phyloP scores from a whole-genome alignment of 2,329 filamentous ascomycete species.

The Fusarium buharicum region DNA sequence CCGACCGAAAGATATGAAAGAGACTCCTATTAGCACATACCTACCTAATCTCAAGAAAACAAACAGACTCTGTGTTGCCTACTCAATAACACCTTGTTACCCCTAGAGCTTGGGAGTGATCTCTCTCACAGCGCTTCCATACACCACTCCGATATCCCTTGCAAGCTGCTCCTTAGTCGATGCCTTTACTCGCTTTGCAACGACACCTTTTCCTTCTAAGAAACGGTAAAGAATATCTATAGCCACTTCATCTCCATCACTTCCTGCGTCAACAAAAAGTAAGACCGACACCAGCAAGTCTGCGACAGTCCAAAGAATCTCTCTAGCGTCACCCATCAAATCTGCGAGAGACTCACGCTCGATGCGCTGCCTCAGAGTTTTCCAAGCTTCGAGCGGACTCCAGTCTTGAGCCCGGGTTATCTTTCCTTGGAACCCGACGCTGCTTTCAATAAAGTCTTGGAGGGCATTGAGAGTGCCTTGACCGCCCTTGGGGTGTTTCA shows the following conservation, averaged over 20 bases:
- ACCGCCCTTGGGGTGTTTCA: slow-evolving; percentile 58
- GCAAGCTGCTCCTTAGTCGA: slow-evolving; percentile 44
- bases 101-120: slow-evolving; percentile 43
- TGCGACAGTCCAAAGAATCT: slow-evolving; percentile 56
- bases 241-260: slow-evolving; percentile 51
- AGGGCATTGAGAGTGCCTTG: slow-evolving; percentile 55
- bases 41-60: too few species aligned
- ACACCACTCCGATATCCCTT: slow-evolving; percentile 51
- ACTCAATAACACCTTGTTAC: neutral
- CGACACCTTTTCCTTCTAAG: slow-evolving; percentile 45
- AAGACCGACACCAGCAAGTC: slow-evolving; percentile 58
- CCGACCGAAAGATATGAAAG: too few species aligned
- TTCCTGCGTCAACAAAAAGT: slow-evolving; percentile 54
- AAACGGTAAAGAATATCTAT: slow-evolving; percentile 56
- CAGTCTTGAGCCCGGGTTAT: slow-evolving; percentile 42
- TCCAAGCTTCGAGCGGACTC: slow-evolving; percentile 54
- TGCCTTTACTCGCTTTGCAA: slow-evolving; percentile 30
- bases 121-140: slow-evolving; percentile 42
- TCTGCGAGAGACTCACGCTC: slow-evolving; percentile 49
- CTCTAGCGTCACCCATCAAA: slow-evolving; percentile 59
- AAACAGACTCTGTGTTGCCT: too few species aligned
- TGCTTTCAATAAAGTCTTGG: slow-evolving; percentile 52
- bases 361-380: slow-evolving; percentile 51
- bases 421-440: slow-evolving; percentile 41
- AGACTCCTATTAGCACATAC: too few species aligned